Base-by-base conservation (phyloP, 345 rosid genomes). In the Hibiscus mutabilis region DNA sequence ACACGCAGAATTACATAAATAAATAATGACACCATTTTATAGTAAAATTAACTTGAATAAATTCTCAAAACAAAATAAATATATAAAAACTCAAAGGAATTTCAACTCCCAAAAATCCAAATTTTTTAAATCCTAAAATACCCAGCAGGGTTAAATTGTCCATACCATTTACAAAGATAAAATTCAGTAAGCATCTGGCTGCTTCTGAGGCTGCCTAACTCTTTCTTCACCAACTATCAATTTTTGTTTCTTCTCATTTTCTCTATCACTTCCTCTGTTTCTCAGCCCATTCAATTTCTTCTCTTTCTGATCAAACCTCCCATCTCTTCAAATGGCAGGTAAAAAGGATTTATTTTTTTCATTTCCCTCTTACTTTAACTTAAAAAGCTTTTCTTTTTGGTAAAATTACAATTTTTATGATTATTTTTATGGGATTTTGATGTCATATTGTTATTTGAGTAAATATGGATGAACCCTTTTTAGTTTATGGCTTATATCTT, bases 281-380 rank as follows among this genome's bases (percentile, higher is more conserved):
- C 70, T 47, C 57, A 66, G 40, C 37, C 68, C 19, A 15, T 47
- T 66, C 5, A 18, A 18, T 24, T 66, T 35, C 8, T 8, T 44
- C 12, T 66, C 56, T 66, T 25, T 42, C 55, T 42, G 13, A 42
- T 25, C 35, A 66, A 46, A 46, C 21, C 56, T 15, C 55, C 37
- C 69, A 7, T 33, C 57, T 66, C 40, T 66, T 66, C 57, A 16
- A 66, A 66, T 66, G 70, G 57, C 40, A 66, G 57, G 70, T 66
- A 66, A 66, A 24, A 66, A 24, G 2, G 7, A 47, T 46, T 15
- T 13, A 25, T 66, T 22, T 57, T 25, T 15, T 33, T 61, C 44
- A 40, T 40, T 40, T 40, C 12, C 11, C 44, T 40, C 12, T 1
- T 37, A 37, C 0, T 37, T 9, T 37, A 37, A 37, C 44, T 7